Conservation (phyloP, 2,329 filamentous ascomycete genomes). For the Geosmithia flava region DNA sequence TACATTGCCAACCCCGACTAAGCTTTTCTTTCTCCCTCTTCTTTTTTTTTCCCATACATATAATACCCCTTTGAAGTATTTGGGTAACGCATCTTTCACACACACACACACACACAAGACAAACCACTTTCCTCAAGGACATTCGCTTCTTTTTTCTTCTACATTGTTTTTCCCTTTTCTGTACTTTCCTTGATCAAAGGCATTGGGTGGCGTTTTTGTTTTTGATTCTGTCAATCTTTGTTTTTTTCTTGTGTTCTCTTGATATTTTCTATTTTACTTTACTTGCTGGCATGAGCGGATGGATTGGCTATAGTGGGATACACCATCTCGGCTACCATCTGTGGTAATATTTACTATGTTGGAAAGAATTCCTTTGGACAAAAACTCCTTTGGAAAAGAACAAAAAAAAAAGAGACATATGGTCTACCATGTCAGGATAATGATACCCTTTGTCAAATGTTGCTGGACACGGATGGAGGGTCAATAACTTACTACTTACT, state of each 20-base stretch:
- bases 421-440: not conserved
- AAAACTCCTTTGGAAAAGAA: not conserved
- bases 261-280: not conserved
- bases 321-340: not conserved
- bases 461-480: not conserved
- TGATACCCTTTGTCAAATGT: not conserved
- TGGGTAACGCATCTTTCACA: too few species aligned
- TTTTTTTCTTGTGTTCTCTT: not conserved
- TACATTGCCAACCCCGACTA: conserved; percentile 79
- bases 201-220: not conserved
- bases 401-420: not conserved
- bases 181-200: too few species aligned
- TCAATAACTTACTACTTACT: not conserved
- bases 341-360: too few species aligned
- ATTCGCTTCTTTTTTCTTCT: not conserved
- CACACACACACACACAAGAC: too few species aligned
- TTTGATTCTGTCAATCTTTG: not conserved
- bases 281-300: not conserved
- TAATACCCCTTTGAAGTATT: too few species aligned
- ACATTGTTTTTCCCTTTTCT: not conserved
- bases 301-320: not conserved
- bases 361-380: not conserved
- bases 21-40: too few species aligned
- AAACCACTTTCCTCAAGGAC: not conserved
- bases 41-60: too few species aligned